Base-by-base conservation (phyloP, 2,329 filamentous ascomycete species). In the Fusarium dlaminii region DNA sequence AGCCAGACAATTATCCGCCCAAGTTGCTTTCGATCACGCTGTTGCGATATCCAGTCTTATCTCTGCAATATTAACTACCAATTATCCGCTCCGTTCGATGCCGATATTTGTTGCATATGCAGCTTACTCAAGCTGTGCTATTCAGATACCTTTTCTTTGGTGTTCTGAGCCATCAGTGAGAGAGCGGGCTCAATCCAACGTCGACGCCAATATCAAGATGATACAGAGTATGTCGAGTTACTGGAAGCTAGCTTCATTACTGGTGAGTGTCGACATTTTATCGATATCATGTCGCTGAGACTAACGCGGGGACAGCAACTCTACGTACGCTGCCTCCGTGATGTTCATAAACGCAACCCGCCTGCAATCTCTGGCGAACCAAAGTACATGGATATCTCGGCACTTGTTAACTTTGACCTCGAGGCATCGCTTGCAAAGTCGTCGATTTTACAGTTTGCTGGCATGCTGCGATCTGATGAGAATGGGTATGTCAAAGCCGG, bases 31-130 rank as follows among this genome's bases (percentile, higher is more conserved):
- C 1, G 46, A 62, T 18, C 39, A 55, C 14, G 48, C 63, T 2
- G 0, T 2, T 10, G 6, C 0, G 0, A 48, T 54, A 2, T 68
- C 63, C 1, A 20, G 5, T 17, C 24, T 62, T 4, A 30, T 48
- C 5, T 5, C 2, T 5, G 2, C 18, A 3, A 9, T 37, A 1
- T 6, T 43, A 2, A 6, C 0, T 4, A 29, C 14, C 0, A 4
- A 8, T 2, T 6, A 0, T 14, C 6, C 2, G 1, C 2, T 49
- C 0, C 43, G n/a, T 1, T 13, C 36, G 0, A 43, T 68, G 40
- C 63, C 66, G 3, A 15, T 55, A 22, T 68, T 68, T 8, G 63
- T 68, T 3, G 55, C 66, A 1, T 68, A 68, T 2, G 40, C 66
- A 5, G 54, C 55, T 10, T 68, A 68, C 11, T 67, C 65, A 0